These are phyloP conservation scores for Aspergillus terreus DNA, from an alignment of 2,329 filamentous ascomycete species.

Conservation along the genomic window DNA sequence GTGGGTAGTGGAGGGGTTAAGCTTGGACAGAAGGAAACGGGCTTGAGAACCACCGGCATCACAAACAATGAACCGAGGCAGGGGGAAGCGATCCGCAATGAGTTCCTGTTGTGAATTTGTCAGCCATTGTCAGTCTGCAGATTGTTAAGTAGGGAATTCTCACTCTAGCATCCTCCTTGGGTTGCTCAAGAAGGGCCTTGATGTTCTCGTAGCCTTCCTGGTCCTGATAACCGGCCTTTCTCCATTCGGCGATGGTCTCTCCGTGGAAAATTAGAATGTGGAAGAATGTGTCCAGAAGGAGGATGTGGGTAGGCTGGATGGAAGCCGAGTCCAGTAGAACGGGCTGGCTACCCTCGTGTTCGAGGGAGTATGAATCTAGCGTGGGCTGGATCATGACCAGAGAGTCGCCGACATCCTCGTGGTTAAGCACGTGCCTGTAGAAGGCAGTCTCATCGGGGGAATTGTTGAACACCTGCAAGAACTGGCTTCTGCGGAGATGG, in stretches of 20 bases:
- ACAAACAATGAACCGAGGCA: conserved; percentile 96
- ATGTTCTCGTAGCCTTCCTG: conserved; percentile 99
- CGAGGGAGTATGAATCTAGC: conserved; percentile 93
- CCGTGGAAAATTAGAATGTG: conserved; percentile 99
- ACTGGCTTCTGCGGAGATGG: conserved; percentile 93
- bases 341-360: conserved; percentile 86
- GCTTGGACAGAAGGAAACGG: conserved; percentile 91
- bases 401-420: conserved; percentile 95
- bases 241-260: conserved; percentile 96
- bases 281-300: conserved; percentile 97
- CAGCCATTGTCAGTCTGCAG: background rate
- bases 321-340: conserved; percentile 96
- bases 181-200: conserved; percentile 77
- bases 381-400: conserved; percentile 99
- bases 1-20: conserved; percentile 96
- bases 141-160: conserved; percentile 25
- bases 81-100: conserved; percentile 95
- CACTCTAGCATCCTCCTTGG: conserved; percentile 94
- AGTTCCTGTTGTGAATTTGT: conserved; percentile 63
- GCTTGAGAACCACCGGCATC: conserved; percentile 98
- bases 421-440: conserved; percentile 92
- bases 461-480: conserved; percentile 99
- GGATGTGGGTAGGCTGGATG: conserved; percentile 88
- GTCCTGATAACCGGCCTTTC: conserved; percentile 95
- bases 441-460: conserved; percentile 99